phyloP scores from a whole-genome alignment of 2,329 filamentous ascomycete species.

The Fusarium foetens region DNA sequence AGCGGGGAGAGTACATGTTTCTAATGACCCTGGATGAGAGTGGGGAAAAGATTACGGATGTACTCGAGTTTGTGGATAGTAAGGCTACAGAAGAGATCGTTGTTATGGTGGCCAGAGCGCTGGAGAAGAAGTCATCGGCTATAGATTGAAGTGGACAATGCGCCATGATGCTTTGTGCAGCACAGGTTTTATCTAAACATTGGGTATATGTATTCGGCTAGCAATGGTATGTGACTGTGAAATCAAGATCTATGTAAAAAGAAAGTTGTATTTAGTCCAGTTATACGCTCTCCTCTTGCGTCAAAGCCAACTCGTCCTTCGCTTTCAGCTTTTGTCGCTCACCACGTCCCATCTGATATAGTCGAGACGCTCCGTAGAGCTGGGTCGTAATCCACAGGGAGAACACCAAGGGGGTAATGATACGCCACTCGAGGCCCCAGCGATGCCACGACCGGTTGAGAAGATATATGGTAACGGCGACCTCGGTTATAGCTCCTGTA shows the following conservation, averaged over 20 bases:
- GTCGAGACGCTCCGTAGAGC: constrained; percentile 8
- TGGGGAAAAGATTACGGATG: neutral
- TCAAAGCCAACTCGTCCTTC: neutral
- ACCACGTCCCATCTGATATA: constrained; percentile 6
- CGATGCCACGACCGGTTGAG: neutral
- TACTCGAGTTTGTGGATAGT: neutral
- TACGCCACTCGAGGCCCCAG: neutral
- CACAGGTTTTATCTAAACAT: neutral
- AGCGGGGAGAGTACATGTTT: neutral
- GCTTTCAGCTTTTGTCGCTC: neutral
- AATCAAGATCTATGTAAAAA: neutral
- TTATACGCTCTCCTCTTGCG: neutral
- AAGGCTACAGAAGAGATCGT: neutral
- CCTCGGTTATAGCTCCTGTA: neutral
- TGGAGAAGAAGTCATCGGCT: neutral
- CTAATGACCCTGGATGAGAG: neutral
- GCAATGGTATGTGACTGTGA: neutral
- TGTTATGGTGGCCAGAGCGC: neutral
- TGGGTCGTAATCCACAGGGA: constrained; percentile 13
- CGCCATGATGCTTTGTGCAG: neutral
- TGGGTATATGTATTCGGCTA: neutral
- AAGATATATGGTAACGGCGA: constrained; percentile 7
- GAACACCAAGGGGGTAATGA: neutral
- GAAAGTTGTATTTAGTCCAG: neutral
- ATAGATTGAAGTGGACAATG: neutral